Percentiles rank a stretch among this genome's conserved stretches.
These are phyloP conservation scores for Talinum fruticosum DNA, from an alignment of 148 eudicot species.

Conservation along the genomic window DNA sequence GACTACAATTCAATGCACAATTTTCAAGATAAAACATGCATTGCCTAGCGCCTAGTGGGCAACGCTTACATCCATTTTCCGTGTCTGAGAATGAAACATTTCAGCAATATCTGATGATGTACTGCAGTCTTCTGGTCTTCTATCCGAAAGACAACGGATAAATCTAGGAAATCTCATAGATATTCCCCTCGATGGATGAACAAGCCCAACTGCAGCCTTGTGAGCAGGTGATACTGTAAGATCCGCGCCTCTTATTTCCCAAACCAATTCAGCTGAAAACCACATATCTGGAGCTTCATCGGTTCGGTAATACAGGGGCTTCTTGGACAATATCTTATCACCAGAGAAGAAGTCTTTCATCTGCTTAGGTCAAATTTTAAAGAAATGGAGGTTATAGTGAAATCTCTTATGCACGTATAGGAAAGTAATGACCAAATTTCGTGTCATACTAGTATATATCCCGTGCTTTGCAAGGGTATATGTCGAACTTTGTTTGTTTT, in stretches of 20 bases:
- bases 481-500: no score
- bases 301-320: constrained; percentile 79
- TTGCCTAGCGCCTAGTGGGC: constrained; percentile 17
- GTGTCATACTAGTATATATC: no score
- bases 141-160: constrained; percentile 49
- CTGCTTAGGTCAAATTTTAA: constrained; percentile 34
- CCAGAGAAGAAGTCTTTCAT: constrained; percentile 82
- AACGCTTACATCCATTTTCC: constrained; percentile 72
- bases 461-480: no score
- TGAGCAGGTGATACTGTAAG: constrained; percentile 91
- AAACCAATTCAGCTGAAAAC: constrained; percentile 82
- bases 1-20: background rate
- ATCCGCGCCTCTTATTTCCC: constrained; percentile 95
- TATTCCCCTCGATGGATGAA: constrained; percentile 83
- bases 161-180: constrained; percentile 92
- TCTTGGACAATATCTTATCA: constrained; percentile 63
- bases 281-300: constrained; percentile 80
- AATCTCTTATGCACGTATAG: no score
- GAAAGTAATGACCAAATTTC: background rate
- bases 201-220: constrained; percentile 84
- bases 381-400: background rate
- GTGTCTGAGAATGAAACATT: constrained; percentile 79
- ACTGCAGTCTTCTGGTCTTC: constrained; percentile 85
- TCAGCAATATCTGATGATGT: constrained; percentile 70
- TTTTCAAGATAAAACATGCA: background rate